A percentile compares a stretch with the other conserved stretches of the same genome.
Evolutionary conservation across 2,329 filamentous ascomycete species (phyloP).

Genomic region (Claviceps monticola): DNA sequence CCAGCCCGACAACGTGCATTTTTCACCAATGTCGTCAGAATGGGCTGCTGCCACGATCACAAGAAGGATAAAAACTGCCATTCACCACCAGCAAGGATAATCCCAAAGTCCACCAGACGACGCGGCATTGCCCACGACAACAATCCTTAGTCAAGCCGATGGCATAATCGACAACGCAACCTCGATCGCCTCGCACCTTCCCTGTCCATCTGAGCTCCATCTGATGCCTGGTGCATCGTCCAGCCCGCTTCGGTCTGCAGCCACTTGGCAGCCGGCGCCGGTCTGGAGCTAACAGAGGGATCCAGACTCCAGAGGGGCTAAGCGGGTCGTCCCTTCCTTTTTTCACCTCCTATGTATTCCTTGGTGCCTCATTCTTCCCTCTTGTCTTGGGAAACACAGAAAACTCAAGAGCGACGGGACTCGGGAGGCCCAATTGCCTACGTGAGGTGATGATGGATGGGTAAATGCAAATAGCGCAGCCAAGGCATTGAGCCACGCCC

Average conservation of each 20-base stretch:
- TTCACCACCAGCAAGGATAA: no score
- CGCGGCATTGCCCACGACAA: no score
- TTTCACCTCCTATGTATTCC: neutral
- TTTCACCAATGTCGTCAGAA: no score
- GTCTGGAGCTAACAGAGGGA: constrained; percentile 1
- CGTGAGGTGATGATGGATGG: neutral
- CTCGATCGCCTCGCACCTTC: neutral
- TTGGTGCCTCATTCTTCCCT: neutral
- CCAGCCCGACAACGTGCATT: no score
- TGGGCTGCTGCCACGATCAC: no score
- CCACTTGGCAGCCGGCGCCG: neutral
- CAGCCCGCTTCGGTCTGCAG: neutral
- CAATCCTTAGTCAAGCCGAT: neutral
- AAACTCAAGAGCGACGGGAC: constrained; percentile 1
- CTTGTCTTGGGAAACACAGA: neutral
- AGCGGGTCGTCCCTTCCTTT: constrained; percentile 4
- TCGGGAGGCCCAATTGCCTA: neutral
- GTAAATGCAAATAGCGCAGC: constrained; percentile 1
- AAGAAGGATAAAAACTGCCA: no score
- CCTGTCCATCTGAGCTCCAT: neutral
- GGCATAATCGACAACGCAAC: neutral
- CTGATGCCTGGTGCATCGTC: neutral
- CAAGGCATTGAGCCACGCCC: neutral
- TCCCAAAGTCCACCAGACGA: no score
- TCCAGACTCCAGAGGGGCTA: neutral